Percentiles rank a stretch among this genome's conserved stretches.
Conservation (phyloP, 208 protist species). For the Novymonas esmeraldas region DNA sequence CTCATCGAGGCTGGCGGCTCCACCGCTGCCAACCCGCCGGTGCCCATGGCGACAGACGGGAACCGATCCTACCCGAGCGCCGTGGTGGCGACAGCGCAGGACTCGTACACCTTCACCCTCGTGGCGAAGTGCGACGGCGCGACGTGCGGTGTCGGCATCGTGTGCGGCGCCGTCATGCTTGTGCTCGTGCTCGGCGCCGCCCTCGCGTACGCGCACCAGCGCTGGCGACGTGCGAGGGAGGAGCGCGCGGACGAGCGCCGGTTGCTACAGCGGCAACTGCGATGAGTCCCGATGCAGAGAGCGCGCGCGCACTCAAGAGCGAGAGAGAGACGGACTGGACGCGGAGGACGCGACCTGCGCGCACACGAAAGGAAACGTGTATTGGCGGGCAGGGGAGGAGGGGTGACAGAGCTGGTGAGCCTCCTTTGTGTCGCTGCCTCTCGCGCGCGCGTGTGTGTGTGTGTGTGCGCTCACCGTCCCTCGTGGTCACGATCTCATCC, state of each 20-base stretch:
- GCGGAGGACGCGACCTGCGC: not conserved
- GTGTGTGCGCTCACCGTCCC: too few relatives aligned
- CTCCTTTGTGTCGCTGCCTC: too few relatives aligned
- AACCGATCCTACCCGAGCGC: not conserved
- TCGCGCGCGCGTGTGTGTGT: too few relatives aligned
- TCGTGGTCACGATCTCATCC: too few relatives aligned
- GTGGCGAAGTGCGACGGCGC: not conserved
- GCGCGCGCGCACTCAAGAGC: not conserved
- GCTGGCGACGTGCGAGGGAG: conserved; percentile 8
- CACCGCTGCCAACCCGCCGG: not conserved
- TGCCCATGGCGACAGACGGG: not conserved
- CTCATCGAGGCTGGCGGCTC: not conserved
- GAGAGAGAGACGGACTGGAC: not conserved
- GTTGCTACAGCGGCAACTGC: conserved; percentile 13
- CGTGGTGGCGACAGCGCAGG: not conserved
- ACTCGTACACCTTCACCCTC: not conserved
- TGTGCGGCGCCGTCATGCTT: conserved; percentile 17
- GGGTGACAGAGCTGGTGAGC: too few relatives aligned
- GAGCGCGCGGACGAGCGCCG: conserved; percentile 13
- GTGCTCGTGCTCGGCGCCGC: conserved; percentile 16
- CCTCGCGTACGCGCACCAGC: conserved; percentile 22
- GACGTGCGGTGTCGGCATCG: conserved; percentile 8
- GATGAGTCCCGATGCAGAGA: not conserved
- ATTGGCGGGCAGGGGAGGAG: not conserved
- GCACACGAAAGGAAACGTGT: not conserved